phyloP scores from a whole-genome alignment of 257 asterid genomes.

The Ajuga chamaepitys region DNA sequence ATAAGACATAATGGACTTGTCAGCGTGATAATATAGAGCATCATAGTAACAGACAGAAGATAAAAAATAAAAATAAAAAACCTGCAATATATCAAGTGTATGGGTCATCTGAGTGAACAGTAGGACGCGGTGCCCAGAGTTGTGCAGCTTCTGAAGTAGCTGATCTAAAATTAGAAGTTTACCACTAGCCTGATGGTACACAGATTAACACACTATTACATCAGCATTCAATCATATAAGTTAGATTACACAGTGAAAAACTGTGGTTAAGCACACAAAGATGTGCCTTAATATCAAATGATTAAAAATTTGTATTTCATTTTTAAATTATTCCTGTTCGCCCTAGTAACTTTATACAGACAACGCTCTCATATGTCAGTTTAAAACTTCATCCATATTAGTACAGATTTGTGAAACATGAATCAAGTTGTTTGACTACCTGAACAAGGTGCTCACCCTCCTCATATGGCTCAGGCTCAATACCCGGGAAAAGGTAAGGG shows the following conservation, averaged over 20 bases:
- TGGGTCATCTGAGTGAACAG: slow-evolving; percentile 96
- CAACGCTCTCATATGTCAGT: not conserved
- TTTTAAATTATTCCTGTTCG: not conserved
- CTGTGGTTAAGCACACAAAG: slow-evolving; percentile 10
- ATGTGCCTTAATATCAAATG: not conserved
- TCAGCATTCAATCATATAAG: not conserved
- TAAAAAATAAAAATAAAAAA: slow-evolving; percentile 17
- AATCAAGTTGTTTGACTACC: slow-evolving; percentile 37
- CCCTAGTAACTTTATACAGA: not conserved
- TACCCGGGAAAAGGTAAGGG: slow-evolving; percentile 93
- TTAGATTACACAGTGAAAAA: not conserved
- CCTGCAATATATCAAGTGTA: slow-evolving; percentile 91
- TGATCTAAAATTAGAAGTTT: slow-evolving; percentile 77
- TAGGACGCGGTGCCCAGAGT: slow-evolving; percentile 69
- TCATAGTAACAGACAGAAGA: slow-evolving; percentile 1
- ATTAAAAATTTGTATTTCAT: not conserved
- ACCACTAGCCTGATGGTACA: slow-evolving; percentile 69
- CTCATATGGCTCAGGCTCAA: slow-evolving; percentile 97
- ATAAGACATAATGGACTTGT: slow-evolving; percentile 8
- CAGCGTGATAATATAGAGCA: slow-evolving; percentile 8
- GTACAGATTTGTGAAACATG: slow-evolving; percentile 2
- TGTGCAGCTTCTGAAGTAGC: slow-evolving; percentile 65
- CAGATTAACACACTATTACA: not conserved
- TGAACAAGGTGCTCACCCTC: slow-evolving; percentile 97
- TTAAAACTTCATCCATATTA: not conserved